phyloP scores from a whole-genome alignment of 495 filamentous ascomycete species.

The Penicillium simplicissimum region DNA sequence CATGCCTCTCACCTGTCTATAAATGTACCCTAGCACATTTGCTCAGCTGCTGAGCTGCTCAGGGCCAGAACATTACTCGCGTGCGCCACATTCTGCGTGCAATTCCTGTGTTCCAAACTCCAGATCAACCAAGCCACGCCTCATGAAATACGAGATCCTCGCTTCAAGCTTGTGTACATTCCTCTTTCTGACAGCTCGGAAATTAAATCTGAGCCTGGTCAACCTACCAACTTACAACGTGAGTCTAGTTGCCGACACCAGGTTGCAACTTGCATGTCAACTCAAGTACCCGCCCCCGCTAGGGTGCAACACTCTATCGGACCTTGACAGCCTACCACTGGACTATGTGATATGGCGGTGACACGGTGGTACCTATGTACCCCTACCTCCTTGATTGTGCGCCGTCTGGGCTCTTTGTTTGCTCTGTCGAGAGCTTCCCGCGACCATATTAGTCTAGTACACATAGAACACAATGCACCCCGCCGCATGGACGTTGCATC shows the following conservation, averaged over 20 bases:
- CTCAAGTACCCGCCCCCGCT: background rate
- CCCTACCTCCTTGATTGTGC: constrained; percentile 14
- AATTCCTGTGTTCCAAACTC: background rate
- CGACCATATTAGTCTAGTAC: background rate
- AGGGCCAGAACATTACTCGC: background rate
- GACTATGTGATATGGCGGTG: background rate
- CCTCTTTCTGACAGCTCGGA: background rate
- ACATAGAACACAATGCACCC: background rate
- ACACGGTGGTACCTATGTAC: constrained; percentile 12
- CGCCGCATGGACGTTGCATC: constrained; percentile 8
- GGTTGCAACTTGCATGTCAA: constrained; percentile 6
- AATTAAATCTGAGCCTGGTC: background rate
- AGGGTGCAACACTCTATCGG: constrained; percentile 9
- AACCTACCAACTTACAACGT: background rate
- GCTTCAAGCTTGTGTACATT: background rate
- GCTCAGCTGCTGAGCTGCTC: background rate
- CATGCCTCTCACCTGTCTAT: background rate
- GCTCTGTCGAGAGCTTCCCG: background rate
- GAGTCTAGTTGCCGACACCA: background rate
- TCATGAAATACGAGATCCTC: background rate
- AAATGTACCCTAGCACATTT: background rate
- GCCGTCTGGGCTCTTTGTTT: background rate
- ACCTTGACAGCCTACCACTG: background rate
- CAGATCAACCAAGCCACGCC: background rate
- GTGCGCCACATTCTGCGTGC: constrained; percentile 6